Conservation (phyloP, 2,329 filamentous ascomycete species). For the Aureobasidium sp. region DNA sequence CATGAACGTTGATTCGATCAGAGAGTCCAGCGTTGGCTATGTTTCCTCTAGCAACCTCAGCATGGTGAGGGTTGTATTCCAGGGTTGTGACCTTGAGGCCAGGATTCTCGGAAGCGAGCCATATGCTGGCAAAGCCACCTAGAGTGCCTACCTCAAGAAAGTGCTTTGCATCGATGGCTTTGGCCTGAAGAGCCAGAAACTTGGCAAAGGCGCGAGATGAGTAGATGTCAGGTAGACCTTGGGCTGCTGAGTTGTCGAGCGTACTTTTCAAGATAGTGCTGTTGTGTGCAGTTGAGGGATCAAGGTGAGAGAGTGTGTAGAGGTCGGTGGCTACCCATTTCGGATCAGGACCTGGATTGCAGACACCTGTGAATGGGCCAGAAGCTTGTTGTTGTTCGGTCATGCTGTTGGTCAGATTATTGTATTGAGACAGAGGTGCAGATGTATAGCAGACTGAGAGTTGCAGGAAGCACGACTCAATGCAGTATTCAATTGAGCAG, state of each 20-base stretch:
- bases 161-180: conserved; percentile 18
- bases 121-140: conserved; percentile 49
- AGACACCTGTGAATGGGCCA: not conserved
- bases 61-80: conserved; percentile 43
- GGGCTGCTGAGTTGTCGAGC: conserved; percentile 9
- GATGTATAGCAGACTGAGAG: not conserved
- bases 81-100: conserved; percentile 43
- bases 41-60: conserved; percentile 43
- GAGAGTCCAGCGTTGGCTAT: conserved; percentile 35
- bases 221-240: conserved; percentile 29
- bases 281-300: conserved; percentile 4
- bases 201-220: conserved; percentile 31
- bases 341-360: not conserved
- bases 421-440: not conserved
- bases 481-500: not conserved
- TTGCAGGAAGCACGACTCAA: not conserved
- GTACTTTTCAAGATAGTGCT: conserved; percentile 7
- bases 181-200: conserved; percentile 34
- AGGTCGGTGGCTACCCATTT: conserved; percentile 21
- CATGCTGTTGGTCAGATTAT: not conserved
- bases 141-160: conserved; percentile 51
- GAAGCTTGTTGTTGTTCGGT: not conserved
- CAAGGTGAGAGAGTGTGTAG: conserved; percentile 31
- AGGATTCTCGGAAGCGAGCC: conserved; percentile 39
- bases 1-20: conserved; percentile 38